These are phyloP conservation scores for Cryphonectria japonica DNA, from an alignment of 2,329 filamentous ascomycete genomes.

Conservation along the genomic window DNA sequence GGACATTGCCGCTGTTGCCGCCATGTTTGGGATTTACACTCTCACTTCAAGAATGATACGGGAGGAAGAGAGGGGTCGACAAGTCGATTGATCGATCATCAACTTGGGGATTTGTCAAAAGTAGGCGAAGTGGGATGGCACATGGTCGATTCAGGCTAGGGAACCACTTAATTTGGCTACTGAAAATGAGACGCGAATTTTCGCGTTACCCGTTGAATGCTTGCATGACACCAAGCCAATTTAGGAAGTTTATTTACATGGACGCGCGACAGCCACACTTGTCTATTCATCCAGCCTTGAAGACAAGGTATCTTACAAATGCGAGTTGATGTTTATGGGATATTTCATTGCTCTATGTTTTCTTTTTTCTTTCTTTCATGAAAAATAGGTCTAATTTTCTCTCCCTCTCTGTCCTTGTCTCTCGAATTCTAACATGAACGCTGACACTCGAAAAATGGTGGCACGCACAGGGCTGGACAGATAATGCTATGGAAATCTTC, in stretches of 20 bases:
- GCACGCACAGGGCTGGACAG: neutral
- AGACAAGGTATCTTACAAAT: neutral
- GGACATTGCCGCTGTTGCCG: slow-evolving; percentile 51
- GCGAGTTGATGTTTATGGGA: neutral
- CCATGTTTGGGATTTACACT: slow-evolving; percentile 27
- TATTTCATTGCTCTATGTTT: neutral
- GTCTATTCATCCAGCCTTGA: neutral
- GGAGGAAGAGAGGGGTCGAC: slow-evolving; percentile 4
- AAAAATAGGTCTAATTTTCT: neutral
- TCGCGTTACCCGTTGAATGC: slow-evolving; percentile 28
- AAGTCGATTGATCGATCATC: neutral
- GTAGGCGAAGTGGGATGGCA: slow-evolving; percentile 18
- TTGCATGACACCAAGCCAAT: slow-evolving; percentile 25
- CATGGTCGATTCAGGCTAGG: slow-evolving; percentile 3
- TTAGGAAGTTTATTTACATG: slow-evolving; percentile 23
- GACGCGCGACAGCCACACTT: neutral
- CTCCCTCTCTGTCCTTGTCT: neutral
- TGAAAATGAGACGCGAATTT: slow-evolving; percentile 19
- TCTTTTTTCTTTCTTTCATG: neutral
- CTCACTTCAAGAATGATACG: neutral
- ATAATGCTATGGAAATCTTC: neutral
- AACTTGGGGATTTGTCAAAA: neutral
- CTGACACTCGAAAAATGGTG: neutral
- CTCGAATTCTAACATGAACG: neutral
- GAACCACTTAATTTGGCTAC: slow-evolving; percentile 9